phyloP scores from a whole-genome alignment of 257 asterid species.

The Lavandula angustifolia region DNA sequence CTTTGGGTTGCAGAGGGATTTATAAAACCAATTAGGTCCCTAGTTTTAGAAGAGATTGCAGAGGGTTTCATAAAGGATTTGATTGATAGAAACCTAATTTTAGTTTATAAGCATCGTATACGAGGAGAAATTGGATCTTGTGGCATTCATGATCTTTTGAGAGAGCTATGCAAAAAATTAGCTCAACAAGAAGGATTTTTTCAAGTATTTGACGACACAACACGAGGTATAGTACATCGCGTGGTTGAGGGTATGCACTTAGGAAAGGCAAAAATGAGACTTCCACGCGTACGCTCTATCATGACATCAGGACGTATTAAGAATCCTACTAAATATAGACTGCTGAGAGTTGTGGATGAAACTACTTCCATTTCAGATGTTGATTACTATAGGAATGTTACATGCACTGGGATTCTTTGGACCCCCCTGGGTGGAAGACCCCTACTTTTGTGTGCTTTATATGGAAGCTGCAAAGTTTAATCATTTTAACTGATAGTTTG shows the following conservation, averaged over 20 bases:
- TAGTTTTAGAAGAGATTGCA: conserved; percentile 14
- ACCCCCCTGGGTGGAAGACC: conserved; percentile 11
- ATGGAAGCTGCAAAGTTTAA: neutral
- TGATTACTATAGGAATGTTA: neutral
- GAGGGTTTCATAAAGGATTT: conserved; percentile 16
- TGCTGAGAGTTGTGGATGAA: neutral
- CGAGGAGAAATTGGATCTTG: conserved; percentile 4
- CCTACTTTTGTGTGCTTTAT: neutral
- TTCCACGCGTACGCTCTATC: neutral
- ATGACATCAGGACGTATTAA: too few relatives aligned
- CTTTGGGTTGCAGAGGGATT: conserved; percentile 30
- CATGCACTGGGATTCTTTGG: neutral
- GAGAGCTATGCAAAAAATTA: neutral
- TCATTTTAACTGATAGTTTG: neutral
- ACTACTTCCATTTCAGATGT: too few relatives aligned
- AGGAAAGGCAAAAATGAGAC: neutral
- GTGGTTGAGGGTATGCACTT: neutral
- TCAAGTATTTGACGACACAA: neutral
- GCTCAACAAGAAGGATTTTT: neutral
- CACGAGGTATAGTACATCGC: neutral
- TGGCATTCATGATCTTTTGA: conserved; percentile 21
- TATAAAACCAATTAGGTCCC: neutral
- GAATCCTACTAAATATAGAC: too few relatives aligned
- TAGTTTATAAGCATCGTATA: neutral
- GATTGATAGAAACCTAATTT: conserved; percentile 15